Conservation (phyloP, 1,284 basidiomycete genomes). For the Trametes versicolor region DNA sequence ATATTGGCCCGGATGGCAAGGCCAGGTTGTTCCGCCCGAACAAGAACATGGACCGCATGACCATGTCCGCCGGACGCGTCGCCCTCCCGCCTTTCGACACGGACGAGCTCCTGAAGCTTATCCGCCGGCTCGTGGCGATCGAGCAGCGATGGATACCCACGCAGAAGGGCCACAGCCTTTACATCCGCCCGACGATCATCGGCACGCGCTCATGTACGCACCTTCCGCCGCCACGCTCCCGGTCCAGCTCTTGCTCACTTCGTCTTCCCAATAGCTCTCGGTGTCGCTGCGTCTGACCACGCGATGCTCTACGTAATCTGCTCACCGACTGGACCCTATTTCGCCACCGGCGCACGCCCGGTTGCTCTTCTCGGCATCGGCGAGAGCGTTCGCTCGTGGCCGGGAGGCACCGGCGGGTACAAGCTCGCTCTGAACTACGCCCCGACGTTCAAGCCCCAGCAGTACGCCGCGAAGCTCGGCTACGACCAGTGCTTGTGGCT, state of each 20-base stretch:
- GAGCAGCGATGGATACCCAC: constrained; percentile 84
- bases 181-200: constrained; percentile 87
- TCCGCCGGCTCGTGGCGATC: constrained; percentile 72
- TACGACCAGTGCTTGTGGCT: constrained; percentile 80
- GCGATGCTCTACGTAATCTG: constrained; percentile 79
- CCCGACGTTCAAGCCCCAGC: constrained; percentile 74
- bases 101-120: constrained; percentile 69
- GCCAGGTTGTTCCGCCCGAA: constrained; percentile 83
- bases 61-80: constrained; percentile 66
- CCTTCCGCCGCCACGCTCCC: constrained; percentile 24
- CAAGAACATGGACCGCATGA: constrained; percentile 84
- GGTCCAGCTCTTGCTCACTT: background rate
- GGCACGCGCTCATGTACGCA: constrained; percentile 80
- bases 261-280: constrained; percentile 56
- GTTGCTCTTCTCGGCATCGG: constrained; percentile 78
- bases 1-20: constrained; percentile 70
- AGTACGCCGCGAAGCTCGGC: constrained; percentile 69
- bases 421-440: constrained; percentile 80
- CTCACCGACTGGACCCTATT: constrained; percentile 78
- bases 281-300: constrained; percentile 74
- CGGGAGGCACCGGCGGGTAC: constrained; percentile 77
- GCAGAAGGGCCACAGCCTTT: constrained; percentile 77
- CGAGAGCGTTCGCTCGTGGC: constrained; percentile 83
- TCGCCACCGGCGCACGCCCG: constrained; percentile 67
- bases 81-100: constrained; percentile 74